Base-by-base conservation (phyloP, 495 filamentous ascomycete genomes). In the Peziza echinospora region DNA sequence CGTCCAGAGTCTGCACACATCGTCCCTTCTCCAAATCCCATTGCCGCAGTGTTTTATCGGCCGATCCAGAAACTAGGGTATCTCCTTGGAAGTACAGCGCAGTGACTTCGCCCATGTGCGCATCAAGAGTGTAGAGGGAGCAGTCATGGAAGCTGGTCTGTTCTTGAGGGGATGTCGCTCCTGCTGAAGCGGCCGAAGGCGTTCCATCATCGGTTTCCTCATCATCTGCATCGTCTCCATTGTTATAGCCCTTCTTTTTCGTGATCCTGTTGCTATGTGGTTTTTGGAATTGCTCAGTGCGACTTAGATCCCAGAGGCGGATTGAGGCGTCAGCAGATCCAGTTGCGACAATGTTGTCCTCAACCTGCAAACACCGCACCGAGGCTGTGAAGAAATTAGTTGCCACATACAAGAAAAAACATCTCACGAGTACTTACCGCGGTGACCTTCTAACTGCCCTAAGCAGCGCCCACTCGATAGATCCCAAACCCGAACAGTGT, bases 401-500 rank as follows among this genome's bases (percentile, higher is more conserved):
- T 13, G 13, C 3, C 3, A 13, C 13, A 37, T 6, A 17, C 6
- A 37, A 37, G 30, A 13, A 5, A 37, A 13, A 17, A 13, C 30
- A 2, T 13, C 19, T 11, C 13, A 7, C 19, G 19, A 13, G 19
- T 17, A 37, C 30, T 17, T 37, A 37, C 30, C 30, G 26, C 91
- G 82, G 56, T 99, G 89, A 13, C 89, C 89, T 58, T 96, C 89
- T 23, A 99, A 67, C 39, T 83, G 57, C 11, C 89, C 89, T 24
- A 86, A 78, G 63, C 91, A 96, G 17, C 86, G 75, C 23, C 91
- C 89, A 6, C 80, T 76, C 57, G 83, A 92, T 48, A 99, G 68
- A 62, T 99, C 91, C 87, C 87, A 99, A 24, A 96, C 89, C 44
- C 82, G 72, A n/a, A 99, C 83, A 2, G 84, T 85, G 63, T 99